Conservation (phyloP, 176 grass and related monocot species). For the Ensete glaucum region DNA sequence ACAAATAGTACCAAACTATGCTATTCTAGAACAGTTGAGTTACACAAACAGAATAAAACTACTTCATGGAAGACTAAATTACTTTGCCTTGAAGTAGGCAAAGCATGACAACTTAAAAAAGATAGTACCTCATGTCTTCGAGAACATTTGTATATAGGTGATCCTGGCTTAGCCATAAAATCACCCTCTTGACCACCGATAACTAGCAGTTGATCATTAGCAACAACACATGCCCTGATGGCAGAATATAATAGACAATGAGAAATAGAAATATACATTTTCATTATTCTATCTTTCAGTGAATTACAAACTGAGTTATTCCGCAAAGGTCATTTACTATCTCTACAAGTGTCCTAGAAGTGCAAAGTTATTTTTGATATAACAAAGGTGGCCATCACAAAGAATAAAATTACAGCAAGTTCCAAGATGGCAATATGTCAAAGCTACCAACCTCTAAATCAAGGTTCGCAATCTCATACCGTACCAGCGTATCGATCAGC, state of each 20-base stretch:
- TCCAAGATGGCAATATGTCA: background rate
- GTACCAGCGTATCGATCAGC: too few species aligned
- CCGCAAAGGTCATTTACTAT: background rate
- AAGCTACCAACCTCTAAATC: background rate
- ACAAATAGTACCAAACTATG: too few species aligned
- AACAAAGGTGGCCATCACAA: background rate
- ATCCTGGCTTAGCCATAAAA: slow-evolving; percentile 81
- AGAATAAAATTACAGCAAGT: background rate
- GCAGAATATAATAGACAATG: slow-evolving; percentile 18
- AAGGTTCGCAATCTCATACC: too few species aligned
- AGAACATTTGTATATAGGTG: slow-evolving; percentile 80
- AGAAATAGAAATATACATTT: background rate
- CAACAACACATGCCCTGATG: slow-evolving; percentile 62
- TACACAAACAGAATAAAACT: too few species aligned
- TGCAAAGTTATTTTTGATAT: background rate
- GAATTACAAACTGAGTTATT: background rate
- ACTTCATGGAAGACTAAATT: too few species aligned
- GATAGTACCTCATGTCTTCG: slow-evolving; percentile 59
- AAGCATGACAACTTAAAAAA: too few species aligned
- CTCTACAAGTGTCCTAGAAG: background rate
- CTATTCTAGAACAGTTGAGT: too few species aligned
- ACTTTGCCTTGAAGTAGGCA: too few species aligned
- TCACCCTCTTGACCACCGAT: slow-evolving; percentile 98
- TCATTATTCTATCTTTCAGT: background rate
- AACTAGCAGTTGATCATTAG: slow-evolving; percentile 62